Evolutionary conservation across 2,329 filamentous ascomycete species (phyloP).

Genomic region (Fusarium musae): DNA sequence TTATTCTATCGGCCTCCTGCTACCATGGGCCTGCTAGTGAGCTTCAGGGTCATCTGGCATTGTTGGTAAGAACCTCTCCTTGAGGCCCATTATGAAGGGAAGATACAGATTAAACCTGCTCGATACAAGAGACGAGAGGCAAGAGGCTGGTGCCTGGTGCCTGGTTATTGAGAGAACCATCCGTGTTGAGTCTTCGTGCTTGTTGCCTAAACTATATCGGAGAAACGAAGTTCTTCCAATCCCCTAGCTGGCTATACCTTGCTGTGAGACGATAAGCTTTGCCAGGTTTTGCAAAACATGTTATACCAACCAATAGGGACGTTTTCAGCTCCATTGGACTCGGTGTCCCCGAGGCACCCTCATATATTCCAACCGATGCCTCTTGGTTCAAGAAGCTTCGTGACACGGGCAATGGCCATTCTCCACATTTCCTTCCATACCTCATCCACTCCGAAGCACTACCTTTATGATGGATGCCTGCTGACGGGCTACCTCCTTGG

Average conservation of each 20-base stretch:
- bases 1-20: rapidly evolving
- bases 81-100: rapidly evolving
- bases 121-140: background rate
- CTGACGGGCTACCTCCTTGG: no score
- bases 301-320: background rate
- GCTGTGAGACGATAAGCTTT: background rate
- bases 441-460: no score
- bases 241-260: background rate
- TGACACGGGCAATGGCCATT: background rate
- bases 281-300: background rate
- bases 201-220: background rate
- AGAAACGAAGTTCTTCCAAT: background rate
- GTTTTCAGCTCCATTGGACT: rapidly evolving
- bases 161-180: rapidly evolving
- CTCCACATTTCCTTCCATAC: background rate
- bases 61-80: background rate
- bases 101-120: no score
- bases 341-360: rapidly evolving
- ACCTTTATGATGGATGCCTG: no score
- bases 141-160: no score
- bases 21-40: background rate
- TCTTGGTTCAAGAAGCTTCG: background rate
- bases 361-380: rapidly evolving
- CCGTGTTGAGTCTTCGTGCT: rapidly evolving
- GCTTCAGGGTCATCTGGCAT: background rate